Evolutionary conservation across 306 rosid species (phyloP), one percentile per base, ranked within the genome.

Genomic region (Macrotyloma uniflorum): DNA sequence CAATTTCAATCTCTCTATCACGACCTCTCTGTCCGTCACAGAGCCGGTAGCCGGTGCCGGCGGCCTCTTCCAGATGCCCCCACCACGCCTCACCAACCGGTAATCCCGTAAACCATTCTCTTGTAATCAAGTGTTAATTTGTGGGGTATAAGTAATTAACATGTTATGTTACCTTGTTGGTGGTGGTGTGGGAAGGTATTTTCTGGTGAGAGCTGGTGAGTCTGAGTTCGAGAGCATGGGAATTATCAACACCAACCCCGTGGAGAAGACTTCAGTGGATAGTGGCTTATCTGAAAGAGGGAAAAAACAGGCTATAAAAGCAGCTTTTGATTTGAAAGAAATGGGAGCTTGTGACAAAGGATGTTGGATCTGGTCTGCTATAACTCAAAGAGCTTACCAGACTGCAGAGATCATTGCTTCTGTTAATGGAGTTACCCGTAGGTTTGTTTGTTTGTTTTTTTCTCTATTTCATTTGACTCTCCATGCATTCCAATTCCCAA

Each of bases 281-380:
- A 95, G 71, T 8, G 98, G 98, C 4, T 82, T 95, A 70, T 92
- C 97, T 7, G 89, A 88, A 70, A 88, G 81, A 79, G 98, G 98
- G 71, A 95, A 89, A 86, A 95, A 90, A 75, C 93, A 92, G 71
- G 54, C 88, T 0, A 26, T 89, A 26, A 88, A 75, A 78, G 85
- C 92, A 5, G 98, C 98, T 81, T 91, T 88, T 63, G 92, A 90
- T 47, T 86, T 95, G 79, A 89, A 91, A 84, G 87, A 85, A 78
- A 85, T 85, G 92, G 96, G 88, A 14, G 93, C 97, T n/a, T 95
- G 98, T 90, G 98, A 86, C 4, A 87, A 70, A 6, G 86, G 85
- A 74, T 92, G 98, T 80, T 95, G 98, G 98, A 95, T 92, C 4
- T 95, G 98, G 98, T 90, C 98, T 81, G 95, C 97, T 33, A 95